Evolutionary conservation across 2,329 filamentous ascomycete genomes (phyloP).

Genomic region (Teratosphaeria epicoccoides): DNA sequence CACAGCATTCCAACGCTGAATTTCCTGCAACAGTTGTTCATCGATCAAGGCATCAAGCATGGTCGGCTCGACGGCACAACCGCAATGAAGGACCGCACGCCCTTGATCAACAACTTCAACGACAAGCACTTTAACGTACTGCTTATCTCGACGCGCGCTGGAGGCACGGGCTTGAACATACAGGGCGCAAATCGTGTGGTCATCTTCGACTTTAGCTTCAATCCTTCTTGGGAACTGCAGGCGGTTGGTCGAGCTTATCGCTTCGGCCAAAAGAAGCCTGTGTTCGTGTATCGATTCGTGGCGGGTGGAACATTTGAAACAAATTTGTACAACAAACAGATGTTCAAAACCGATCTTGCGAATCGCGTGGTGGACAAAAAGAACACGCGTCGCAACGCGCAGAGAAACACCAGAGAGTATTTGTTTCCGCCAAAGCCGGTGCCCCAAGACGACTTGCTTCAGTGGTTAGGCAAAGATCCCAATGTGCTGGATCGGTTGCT

Average conservation of each 20-base stretch:
- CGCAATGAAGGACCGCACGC: slow-evolving; percentile 47
- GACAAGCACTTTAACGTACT: slow-evolving; percentile 46
- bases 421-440: slow-evolving; percentile 49
- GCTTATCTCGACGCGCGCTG: slow-evolving; percentile 73
- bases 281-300: slow-evolving; percentile 76
- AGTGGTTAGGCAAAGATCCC: slow-evolving; percentile 49
- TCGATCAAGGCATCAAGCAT: slow-evolving; percentile 35
- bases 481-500: slow-evolving; percentile 53
- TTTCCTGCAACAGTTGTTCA: slow-evolving; percentile 53
- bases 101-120: slow-evolving; percentile 60
- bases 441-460: slow-evolving; percentile 35
- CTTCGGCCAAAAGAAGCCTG: slow-evolving; percentile 67
- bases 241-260: slow-evolving; percentile 80
- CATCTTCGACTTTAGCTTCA: slow-evolving; percentile 74
- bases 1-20: slow-evolving; percentile 60
- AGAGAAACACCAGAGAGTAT: slow-evolving; percentile 42
- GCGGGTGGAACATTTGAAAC: slow-evolving; percentile 72
- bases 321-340: slow-evolving; percentile 57
- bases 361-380: slow-evolving; percentile 74
- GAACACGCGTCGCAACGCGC: slow-evolving; percentile 58
- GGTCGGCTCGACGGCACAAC: slow-evolving; percentile 60
- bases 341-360: slow-evolving; percentile 76
- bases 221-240: slow-evolving; percentile 73
- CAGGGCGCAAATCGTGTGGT: slow-evolving; percentile 74
- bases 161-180: slow-evolving; percentile 75